Percentiles rank a stretch among this genome's conserved stretches.
Conservation (phyloP, 2,329 filamentous ascomycete species). For the Dendrostoma leiphaemia region DNA sequence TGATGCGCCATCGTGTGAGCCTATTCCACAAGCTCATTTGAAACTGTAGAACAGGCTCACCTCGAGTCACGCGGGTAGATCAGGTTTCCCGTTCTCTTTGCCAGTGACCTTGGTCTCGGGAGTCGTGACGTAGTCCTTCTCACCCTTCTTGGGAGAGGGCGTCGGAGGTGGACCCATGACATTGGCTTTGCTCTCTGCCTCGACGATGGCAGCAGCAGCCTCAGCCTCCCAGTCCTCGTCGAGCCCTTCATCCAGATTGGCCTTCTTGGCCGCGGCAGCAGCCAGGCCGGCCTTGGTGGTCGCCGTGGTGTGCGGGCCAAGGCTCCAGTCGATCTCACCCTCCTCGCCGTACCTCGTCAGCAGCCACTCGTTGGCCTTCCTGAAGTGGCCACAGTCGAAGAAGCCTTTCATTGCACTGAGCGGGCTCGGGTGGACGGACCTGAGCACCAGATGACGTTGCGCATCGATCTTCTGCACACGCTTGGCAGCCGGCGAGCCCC, state of each 20-base stretch:
- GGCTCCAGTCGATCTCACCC: conserved; percentile 81
- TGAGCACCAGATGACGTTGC: conserved; percentile 76
- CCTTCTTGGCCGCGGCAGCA: conserved; percentile 20
- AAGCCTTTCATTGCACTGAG: conserved; percentile 81
- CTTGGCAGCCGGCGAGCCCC: conserved; percentile 83
- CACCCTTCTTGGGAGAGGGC: conserved; percentile 15
- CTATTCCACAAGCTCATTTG: conserved; percentile 14
- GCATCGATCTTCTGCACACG: conserved; percentile 72
- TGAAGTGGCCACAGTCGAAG: conserved; percentile 80
- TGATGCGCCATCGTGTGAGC: conserved; percentile 9
- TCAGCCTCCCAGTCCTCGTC: conserved; percentile 17
- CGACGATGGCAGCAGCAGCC: conserved; percentile 13
- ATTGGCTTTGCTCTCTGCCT: conserved; percentile 12
- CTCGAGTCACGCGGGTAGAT: conserved; percentile 18
- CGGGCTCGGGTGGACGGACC: conserved; percentile 90
- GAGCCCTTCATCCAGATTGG: conserved; percentile 6
- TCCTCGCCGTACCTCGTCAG: conserved; percentile 73
- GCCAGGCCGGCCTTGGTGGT: conserved; percentile 21
- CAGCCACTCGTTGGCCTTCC: conserved; percentile 82
- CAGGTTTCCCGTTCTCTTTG: conserved; percentile 16
- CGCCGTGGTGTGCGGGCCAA: conserved; percentile 35
- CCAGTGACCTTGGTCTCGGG: conserved; percentile 2
- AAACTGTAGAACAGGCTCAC: conserved; percentile 18
- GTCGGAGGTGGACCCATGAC: conserved; percentile 19
- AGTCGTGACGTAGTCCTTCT: neutral